Base-by-base conservation (phyloP, 495 filamentous ascomycete species). In the Neurospora terricola region DNA sequence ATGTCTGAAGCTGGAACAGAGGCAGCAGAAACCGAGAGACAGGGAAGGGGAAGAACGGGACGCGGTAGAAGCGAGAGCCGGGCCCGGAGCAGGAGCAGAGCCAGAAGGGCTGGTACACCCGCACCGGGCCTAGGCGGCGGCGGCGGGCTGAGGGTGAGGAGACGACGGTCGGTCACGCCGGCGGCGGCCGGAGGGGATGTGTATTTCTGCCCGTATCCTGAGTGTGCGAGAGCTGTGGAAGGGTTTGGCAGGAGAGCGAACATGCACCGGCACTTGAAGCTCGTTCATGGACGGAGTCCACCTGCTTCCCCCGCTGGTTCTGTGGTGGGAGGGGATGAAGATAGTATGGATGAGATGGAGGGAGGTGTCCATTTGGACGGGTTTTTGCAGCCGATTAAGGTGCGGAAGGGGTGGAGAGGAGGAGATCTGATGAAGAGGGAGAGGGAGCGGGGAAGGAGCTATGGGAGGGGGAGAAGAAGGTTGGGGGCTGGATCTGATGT, bases 331-430 rank as follows among this genome's bases (percentile, higher is more conserved):
- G 75, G 70, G 38, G 76, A 79, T 6, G 80, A 80, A 36, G 82
- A 84, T 16, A 84, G 81, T 73, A 79, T 81, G 70, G 82, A 87
- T 27, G 86, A 88, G 77, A 86, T 87, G 83, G 76, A 82, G 21
- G 87, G 86, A 1, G 85, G 81, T 1, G 83, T 88, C 12, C 87
- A 89, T 69, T 78, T 84, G 30, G 87, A 89, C 73, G 79, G 86
- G 38, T 89, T 87, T 72, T 54, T 88, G 73, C 69, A 77, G 74
- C 80, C 81, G 21, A 83, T 87, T 62, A 79, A 77, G 73, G 70
- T 79, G 10, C 73, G 78, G 30, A 75, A 42, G 6, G 82, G 82
- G 1, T 83, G 82, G 83, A 69, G 76, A 9, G 76, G 72, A 11
- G 70, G 40, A 18, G 78, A 77, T 54, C 39, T n/a, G n/a, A 21